phyloP scores from a whole-genome alignment of 805 yeast genomes.

The Barnettozyma californica region DNA sequence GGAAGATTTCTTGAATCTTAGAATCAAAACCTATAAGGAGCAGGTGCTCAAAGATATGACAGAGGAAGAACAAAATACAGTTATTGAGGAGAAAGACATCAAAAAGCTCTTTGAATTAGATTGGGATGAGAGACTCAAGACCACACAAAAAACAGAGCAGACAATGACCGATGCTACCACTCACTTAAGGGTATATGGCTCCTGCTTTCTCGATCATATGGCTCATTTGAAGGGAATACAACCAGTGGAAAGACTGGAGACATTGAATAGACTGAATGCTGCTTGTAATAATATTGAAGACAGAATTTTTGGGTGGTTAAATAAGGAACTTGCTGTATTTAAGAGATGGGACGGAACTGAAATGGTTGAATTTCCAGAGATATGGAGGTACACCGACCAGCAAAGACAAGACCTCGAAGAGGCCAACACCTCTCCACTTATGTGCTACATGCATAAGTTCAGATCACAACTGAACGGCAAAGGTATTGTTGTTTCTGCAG shows the following conservation, averaged over 20 bases:
- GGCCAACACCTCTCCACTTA: not conserved
- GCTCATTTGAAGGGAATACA: not conserved
- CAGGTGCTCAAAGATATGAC: slow-evolving; percentile 5
- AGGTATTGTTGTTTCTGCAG: slow-evolving; percentile 30
- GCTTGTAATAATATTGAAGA: slow-evolving; percentile 31
- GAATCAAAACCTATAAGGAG: slow-evolving; percentile 12
- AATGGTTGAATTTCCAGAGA: slow-evolving; percentile 14
- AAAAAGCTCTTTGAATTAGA: slow-evolving; percentile 12
- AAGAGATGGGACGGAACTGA: slow-evolving; percentile 34
- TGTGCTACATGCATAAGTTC: slow-evolving; percentile 26
- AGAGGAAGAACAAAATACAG: slow-evolving; percentile 14
- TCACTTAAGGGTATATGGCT: slow-evolving; percentile 24
- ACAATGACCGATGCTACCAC: slow-evolving; percentile 23
- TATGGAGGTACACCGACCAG: slow-evolving; percentile 3
- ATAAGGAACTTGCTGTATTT: slow-evolving; percentile 31
- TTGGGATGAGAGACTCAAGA: slow-evolving; percentile 15
- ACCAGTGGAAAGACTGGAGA: not conserved
- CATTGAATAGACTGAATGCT: slow-evolving; percentile 5
- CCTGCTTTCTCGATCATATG: slow-evolving; percentile 23
- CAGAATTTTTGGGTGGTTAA: slow-evolving; percentile 36
- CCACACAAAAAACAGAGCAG: slow-evolving; percentile 21
- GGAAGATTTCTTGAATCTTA: slow-evolving; percentile 13
- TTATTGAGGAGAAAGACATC: slow-evolving; percentile 12
- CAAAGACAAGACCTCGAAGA: not conserved
- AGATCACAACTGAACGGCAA: slow-evolving; percentile 28